Evolutionary conservation across 768 basidiomycete species (phyloP).

Genomic region (Lactifluus volemus): DNA sequence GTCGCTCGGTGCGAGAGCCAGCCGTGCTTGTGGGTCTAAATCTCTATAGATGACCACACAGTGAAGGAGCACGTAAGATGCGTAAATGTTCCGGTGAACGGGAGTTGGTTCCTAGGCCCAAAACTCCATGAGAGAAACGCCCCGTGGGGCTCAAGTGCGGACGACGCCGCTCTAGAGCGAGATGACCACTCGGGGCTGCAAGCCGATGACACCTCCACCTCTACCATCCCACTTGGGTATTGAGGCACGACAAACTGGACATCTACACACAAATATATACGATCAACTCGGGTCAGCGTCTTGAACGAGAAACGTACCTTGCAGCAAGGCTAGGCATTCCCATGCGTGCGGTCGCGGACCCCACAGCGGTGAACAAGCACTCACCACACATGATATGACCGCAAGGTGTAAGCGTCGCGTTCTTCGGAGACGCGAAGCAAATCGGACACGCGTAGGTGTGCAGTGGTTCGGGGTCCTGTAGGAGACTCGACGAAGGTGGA

Average conservation of each 20-base stretch:
- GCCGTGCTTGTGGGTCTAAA: not conserved
- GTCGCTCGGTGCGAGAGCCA: too few relatives aligned
- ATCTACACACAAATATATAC: constrained; percentile 1
- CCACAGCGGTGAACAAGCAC: constrained; percentile 19
- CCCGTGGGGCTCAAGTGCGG: not conserved
- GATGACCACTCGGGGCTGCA: constrained; percentile 18
- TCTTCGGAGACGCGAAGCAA: constrained; percentile 17
- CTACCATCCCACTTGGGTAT: constrained; percentile 19
- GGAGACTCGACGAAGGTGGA: not conserved
- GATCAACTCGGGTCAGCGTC: not conserved
- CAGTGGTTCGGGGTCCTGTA: constrained; percentile 9
- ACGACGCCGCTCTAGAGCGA: not conserved
- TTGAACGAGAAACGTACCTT: constrained; percentile 1
- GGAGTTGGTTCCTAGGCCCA: not conserved
- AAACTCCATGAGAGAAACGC: not conserved
- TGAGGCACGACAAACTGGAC: constrained; percentile 19
- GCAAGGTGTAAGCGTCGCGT: constrained; percentile 20
- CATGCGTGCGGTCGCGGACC: constrained; percentile 12
- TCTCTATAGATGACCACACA: not conserved
- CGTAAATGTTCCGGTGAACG: not conserved
- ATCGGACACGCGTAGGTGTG: constrained; percentile 19
- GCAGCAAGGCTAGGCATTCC: constrained; percentile 16
- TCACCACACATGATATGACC: constrained; percentile 21
- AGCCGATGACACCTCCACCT: constrained; percentile 19
- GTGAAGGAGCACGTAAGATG: not conserved